Conservation (phyloP, 2,329 filamentous ascomycete genomes). For the Emergomyces africanus region DNA sequence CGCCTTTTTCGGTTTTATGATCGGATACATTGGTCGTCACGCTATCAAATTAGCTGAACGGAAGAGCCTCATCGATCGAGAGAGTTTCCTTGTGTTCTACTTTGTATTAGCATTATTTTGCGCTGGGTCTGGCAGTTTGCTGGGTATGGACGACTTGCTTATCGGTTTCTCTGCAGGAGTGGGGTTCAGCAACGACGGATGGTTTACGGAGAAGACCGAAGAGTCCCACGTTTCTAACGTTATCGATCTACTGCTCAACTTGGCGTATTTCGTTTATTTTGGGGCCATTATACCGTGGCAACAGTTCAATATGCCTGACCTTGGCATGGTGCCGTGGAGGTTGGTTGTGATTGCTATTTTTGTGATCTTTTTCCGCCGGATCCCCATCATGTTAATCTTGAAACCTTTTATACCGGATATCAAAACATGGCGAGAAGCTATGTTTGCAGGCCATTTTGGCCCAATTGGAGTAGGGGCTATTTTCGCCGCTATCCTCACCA, state of each 20-base stretch:
- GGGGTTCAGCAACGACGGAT: slow-evolving; percentile 98
- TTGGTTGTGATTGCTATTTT: slow-evolving; percentile 88
- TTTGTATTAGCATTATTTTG: slow-evolving; percentile 94
- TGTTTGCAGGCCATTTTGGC: slow-evolving; percentile 95
- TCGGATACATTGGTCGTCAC: slow-evolving; percentile 84
- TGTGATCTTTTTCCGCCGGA: slow-evolving; percentile 88
- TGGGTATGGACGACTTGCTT: slow-evolving; percentile 86
- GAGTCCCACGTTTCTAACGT: slow-evolving; percentile 99
- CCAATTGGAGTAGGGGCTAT: slow-evolving; percentile 96
- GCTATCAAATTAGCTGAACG: slow-evolving; percentile 80
- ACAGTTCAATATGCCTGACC: slow-evolving; percentile 61
- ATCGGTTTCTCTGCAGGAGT: slow-evolving; percentile 92
- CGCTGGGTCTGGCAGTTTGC: slow-evolving; percentile 78
- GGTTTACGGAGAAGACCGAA: slow-evolving; percentile 97
- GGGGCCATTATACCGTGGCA: slow-evolving; percentile 96
- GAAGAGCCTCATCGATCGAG: slow-evolving; percentile 76
- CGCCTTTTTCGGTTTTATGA: slow-evolving; percentile 69
- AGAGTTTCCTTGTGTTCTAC: slow-evolving; percentile 98
- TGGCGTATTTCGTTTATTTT: slow-evolving; percentile 97
- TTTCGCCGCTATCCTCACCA: slow-evolving; percentile 83
- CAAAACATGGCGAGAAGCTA: slow-evolving; percentile 93
- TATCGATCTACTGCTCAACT: slow-evolving; percentile 90
- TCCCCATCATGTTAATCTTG: slow-evolving; percentile 82
- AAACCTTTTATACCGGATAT: slow-evolving; percentile 93
- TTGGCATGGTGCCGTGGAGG: slow-evolving; percentile 76